phyloP scores from a whole-genome alignment of 148 eudicot species.

The Fagopyrum homotropicum region DNA sequence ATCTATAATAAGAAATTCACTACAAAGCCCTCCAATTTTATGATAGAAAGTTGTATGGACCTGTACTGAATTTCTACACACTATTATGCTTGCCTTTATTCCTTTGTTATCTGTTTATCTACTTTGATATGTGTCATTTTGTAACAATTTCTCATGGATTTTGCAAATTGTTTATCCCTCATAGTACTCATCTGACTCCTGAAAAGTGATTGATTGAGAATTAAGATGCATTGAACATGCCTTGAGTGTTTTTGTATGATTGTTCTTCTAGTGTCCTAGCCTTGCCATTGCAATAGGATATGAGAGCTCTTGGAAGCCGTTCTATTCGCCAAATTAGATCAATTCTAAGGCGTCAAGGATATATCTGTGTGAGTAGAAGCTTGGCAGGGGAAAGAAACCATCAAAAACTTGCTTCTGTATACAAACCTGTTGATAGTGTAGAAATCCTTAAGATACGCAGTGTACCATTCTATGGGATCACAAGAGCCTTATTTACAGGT shows the following conservation, averaged over 20 bases:
- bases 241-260: neutral
- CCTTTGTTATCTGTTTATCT: neutral
- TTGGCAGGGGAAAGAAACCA: slow-evolving; percentile 23
- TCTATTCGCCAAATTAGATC: slow-evolving; percentile 33
- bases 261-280: slow-evolving; percentile 16
- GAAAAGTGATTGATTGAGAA: neutral
- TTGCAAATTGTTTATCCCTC: neutral
- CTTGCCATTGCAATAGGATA: slow-evolving; percentile 26
- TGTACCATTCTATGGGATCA: slow-evolving; percentile 26
- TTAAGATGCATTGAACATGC: slow-evolving; percentile 21
- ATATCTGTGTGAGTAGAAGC: slow-evolving; percentile 16
- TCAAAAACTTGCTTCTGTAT: slow-evolving; percentile 17
- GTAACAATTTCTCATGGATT: neutral
- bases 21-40: neutral
- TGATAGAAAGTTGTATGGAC: neutral
- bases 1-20: neutral
- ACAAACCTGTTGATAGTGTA: slow-evolving; percentile 22
- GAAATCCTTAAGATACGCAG: slow-evolving; percentile 20
- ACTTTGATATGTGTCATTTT: neutral
- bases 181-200: neutral
- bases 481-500: slow-evolving; percentile 52
- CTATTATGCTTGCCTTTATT: neutral
- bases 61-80: neutral
- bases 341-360: slow-evolving; percentile 28
- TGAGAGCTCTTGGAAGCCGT: slow-evolving; percentile 46